A percentile compares a stretch with the other conserved stretches of the same genome.
Evolutionary conservation across 768 basidiomycete species (phyloP).

Genomic region (Dentipellis sp.): DNA sequence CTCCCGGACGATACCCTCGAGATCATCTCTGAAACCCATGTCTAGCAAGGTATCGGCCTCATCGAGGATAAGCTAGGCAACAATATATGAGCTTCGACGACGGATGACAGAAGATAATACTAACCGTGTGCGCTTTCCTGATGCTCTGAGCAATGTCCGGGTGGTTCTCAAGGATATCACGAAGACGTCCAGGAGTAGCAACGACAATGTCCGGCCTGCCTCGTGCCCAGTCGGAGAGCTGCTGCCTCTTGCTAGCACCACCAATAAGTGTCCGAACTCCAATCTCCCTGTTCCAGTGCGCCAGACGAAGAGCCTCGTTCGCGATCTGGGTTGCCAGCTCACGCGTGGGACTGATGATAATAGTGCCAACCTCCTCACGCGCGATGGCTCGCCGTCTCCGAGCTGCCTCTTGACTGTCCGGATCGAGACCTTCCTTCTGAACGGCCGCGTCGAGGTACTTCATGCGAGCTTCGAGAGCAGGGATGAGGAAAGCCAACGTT

Average conservation of each 20-base stretch:
- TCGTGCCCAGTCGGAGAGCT: slow-evolving; percentile 58
- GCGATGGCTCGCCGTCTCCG: slow-evolving; percentile 31
- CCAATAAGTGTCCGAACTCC: slow-evolving; percentile 73
- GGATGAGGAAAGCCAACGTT: slow-evolving; percentile 81
- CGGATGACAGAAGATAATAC: slow-evolving; percentile 17
- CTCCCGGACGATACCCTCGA: slow-evolving; percentile 57
- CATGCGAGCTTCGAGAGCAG: slow-evolving; percentile 72
- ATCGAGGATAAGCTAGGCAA: slow-evolving; percentile 71
- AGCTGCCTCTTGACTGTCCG: slow-evolving; percentile 22
- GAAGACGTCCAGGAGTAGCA: slow-evolving; percentile 81
- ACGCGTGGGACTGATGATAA: slow-evolving; percentile 84
- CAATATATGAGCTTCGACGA: slow-evolving; percentile 3
- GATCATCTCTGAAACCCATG: slow-evolving; percentile 87
- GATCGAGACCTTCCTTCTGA: slow-evolving; percentile 30
- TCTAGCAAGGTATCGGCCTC: slow-evolving; percentile 88
- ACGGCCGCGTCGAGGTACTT: slow-evolving; percentile 41
- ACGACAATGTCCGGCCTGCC: slow-evolving; percentile 76
- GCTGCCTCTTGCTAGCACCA: slow-evolving; percentile 54
- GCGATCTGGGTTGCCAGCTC: slow-evolving; percentile 90
- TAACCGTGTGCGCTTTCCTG: slow-evolving; percentile 46
- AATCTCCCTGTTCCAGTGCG: slow-evolving; percentile 50
- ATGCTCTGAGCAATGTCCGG: slow-evolving; percentile 46
- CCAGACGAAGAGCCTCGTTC: slow-evolving; percentile 64
- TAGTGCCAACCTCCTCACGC: slow-evolving; percentile 47
- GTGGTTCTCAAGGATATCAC: slow-evolving; percentile 59